Base-by-base conservation (phyloP, 228 moss, liverwort and hornwort species). In the Sphagnum magellanicum region DNA sequence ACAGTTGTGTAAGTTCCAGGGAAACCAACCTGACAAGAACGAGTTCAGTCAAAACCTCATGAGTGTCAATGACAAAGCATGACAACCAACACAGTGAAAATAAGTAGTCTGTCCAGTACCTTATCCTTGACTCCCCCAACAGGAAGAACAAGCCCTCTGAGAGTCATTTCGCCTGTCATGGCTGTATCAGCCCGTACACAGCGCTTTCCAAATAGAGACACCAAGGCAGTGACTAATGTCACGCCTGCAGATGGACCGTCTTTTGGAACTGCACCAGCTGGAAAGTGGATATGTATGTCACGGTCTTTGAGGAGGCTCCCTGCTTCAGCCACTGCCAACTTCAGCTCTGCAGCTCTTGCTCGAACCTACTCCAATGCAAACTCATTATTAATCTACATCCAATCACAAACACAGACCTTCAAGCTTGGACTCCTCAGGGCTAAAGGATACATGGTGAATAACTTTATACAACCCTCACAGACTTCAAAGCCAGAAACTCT, bases 111-210 rank as follows among this genome's bases (percentile, higher is more conserved):
- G 55, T 12, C 1, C 4, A 16, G 17, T 63, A 80, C 80, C 80
- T 86, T 86, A 50, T 86, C 86, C 65, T 86, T 86, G 70, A 86
- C 75, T 0, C 86, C 86, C 9, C 86, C 86, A 16, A 86, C 86
- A 16, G 86, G 83, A 60, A 86, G 78, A 14, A 86, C 78, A 50
- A 86, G 63, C 0, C 86, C 86, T 70, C 86, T 49, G 0, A 86
- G 74, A 4, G 86, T 86, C 86, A 86, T 83, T 67, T 86, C 86
- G 53, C 86, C 86, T 4, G 86, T 86, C 86, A 86, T 86, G 63
- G 86, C 86, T 6, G 86, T 86, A 72, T 86, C 86, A 1, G 86
- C 86, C 57, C 86, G 66, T 57, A 86, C 86, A 73, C 80, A 80
- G 60, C 86, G 80, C 76, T 86, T 86, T 10, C 82, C 80, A 68